Conservation (phyloP, 2,329 filamentous ascomycete genomes). For the Xylariaceae sp. region DNA sequence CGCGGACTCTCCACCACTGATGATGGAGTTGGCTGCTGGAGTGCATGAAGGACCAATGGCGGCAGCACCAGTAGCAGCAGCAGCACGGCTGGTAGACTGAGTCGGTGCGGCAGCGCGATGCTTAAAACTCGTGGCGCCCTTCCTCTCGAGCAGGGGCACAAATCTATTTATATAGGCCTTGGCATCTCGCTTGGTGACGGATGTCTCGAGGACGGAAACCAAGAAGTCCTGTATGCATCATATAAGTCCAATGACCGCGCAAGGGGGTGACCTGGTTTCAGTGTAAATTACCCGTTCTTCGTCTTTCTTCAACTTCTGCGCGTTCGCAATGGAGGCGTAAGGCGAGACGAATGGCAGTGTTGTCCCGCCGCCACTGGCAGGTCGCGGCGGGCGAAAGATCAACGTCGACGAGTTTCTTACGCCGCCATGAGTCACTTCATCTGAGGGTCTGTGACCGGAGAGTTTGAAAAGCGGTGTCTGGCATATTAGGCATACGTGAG, state of each 20-base stretch:
- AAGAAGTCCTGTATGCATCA: slow-evolving; percentile 65
- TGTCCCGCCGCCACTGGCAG: slow-evolving; percentile 27
- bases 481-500: slow-evolving; percentile 12
- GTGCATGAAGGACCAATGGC: background rate
- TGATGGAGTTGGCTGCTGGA: slow-evolving; percentile 6
- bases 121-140: slow-evolving; percentile 31
- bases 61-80: background rate
- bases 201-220: slow-evolving; percentile 78
- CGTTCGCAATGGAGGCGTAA: slow-evolving; percentile 39
- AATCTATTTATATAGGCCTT: slow-evolving; percentile 89
- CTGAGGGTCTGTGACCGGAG: slow-evolving; percentile 20
- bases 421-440: slow-evolving; percentile 21
- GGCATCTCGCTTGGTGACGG: slow-evolving; percentile 87
- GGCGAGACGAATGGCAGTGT: slow-evolving; percentile 29
- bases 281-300: slow-evolving; percentile 40
- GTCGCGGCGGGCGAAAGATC: slow-evolving; percentile 22
- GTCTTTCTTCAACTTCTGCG: slow-evolving; percentile 43
- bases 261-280: slow-evolving; percentile 8
- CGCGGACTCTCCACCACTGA: slow-evolving; percentile 2
- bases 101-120: slow-evolving; percentile 25
- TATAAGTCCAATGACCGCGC: slow-evolving; percentile 9
- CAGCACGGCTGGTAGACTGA: slow-evolving; percentile 20
- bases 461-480: slow-evolving; percentile 27
- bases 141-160: slow-evolving; percentile 37
- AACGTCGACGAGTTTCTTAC: slow-evolving; percentile 16